phyloP scores from a whole-genome alignment of 768 basidiomycete species.

The Hericium erinaceus region DNA sequence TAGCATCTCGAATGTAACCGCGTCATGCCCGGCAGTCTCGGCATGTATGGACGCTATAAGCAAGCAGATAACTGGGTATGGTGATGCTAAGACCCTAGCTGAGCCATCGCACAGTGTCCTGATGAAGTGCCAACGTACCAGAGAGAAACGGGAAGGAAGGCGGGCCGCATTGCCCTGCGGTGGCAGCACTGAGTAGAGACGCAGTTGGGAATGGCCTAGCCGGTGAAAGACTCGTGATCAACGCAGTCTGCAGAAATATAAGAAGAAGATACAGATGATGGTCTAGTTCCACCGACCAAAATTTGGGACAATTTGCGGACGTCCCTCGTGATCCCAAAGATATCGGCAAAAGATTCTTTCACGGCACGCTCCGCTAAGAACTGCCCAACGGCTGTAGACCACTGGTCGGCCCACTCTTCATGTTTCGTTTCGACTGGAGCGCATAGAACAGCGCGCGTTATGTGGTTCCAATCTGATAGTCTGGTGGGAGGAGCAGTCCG shows the following conservation, averaged over 20 bases:
- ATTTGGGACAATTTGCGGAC: constrained; percentile 47
- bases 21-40: constrained; percentile 63
- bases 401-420: constrained; percentile 53
- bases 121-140: constrained; percentile 29
- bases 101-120: neutral
- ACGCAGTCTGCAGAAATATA: constrained; percentile 28
- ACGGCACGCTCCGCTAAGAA: constrained; percentile 46
- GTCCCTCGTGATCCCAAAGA: constrained; percentile 54
- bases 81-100: constrained; percentile 38
- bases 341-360: constrained; percentile 40
- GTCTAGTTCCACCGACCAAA: constrained; percentile 37
- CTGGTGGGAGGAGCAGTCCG: constrained; percentile 56
- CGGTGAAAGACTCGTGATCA: constrained; percentile 37
- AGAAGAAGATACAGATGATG: neutral
- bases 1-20: constrained; percentile 89
- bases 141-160: constrained; percentile 41
- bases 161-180: constrained; percentile 47
- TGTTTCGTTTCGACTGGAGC: constrained; percentile 18
- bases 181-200: constrained; percentile 32
- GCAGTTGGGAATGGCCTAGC: constrained; percentile 45
- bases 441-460: constrained; percentile 40
- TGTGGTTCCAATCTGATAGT: constrained; percentile 38
- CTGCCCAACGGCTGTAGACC: constrained; percentile 47
- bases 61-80: constrained; percentile 75
- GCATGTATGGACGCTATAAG: constrained; percentile 81